Evolutionary conservation across 805 yeast genomes (phyloP).

Genomic region (Clavispora santaluciae): DNA sequence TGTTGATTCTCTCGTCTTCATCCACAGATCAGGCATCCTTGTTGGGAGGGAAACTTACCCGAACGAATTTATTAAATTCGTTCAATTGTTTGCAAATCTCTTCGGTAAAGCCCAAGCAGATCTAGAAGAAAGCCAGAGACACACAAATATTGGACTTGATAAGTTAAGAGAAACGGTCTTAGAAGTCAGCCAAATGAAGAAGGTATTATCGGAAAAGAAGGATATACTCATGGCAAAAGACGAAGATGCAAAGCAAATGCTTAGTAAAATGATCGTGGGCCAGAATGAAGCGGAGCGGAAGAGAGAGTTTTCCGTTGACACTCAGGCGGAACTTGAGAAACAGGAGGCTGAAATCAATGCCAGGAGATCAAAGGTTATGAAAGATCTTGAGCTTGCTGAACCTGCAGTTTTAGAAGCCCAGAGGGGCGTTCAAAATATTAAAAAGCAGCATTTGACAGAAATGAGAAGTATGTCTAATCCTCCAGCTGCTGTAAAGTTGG

Average conservation of each 20-base stretch:
- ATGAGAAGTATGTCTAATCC: conserved; percentile 86
- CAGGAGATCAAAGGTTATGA: conserved; percentile 51
- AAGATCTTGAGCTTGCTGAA: conserved; percentile 70
- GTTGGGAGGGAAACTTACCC: conserved; percentile 37
- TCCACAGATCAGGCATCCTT: conserved; percentile 35
- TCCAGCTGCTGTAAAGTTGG: conserved; percentile 78
- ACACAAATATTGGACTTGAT: conserved; percentile 68
- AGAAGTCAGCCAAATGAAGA: conserved; percentile 58
- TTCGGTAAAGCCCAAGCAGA: conserved; percentile 42
- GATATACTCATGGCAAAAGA: conserved; percentile 50
- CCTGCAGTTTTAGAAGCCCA: conserved; percentile 85
- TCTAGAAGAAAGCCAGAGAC: conserved; percentile 65
- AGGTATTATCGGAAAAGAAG: conserved; percentile 50
- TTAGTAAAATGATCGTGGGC: conserved; percentile 70
- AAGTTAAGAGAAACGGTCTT: conserved; percentile 72
- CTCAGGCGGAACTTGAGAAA: conserved; percentile 60
- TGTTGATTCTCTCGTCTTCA: conserved; percentile 39
- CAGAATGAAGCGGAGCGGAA: conserved; percentile 92
- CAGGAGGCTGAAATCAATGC: conserved; percentile 60
- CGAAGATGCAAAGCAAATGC: conserved; percentile 61
- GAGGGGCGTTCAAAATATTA: conserved; percentile 84
- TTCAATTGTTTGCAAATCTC: conserved; percentile 39
- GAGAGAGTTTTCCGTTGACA: conserved; percentile 76
- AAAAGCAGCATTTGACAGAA: conserved; percentile 88
- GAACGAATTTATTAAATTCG: conserved; percentile 48